Conservation (phyloP, 2,329 filamentous ascomycete genomes). For the Aureobasidium musti region DNA sequence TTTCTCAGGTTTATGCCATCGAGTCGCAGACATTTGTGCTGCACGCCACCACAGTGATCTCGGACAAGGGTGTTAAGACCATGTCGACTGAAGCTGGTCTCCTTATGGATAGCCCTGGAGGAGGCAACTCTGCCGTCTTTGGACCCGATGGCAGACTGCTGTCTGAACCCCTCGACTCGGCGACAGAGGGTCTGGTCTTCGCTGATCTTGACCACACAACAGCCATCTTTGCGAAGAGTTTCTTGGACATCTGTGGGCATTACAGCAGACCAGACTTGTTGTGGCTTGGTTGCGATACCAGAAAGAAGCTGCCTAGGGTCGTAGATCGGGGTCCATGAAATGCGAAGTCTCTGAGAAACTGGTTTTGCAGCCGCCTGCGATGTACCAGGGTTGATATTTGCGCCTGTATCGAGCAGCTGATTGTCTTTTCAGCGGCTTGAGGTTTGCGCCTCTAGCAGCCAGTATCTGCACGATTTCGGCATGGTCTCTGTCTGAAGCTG, state of each 20-base stretch:
- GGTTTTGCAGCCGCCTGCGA: too few species aligned
- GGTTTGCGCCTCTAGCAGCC: too few species aligned
- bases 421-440: too few species aligned
- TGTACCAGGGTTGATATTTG: too few species aligned
- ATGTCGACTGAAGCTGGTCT: slow-evolving; percentile 49
- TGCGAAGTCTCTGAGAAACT: too few species aligned
- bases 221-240: slow-evolving; percentile 47
- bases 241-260: slow-evolving; percentile 53
- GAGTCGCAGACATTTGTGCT: slow-evolving; percentile 60
- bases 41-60: slow-evolving; percentile 54
- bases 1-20: slow-evolving; percentile 59
- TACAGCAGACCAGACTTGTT: slow-evolving; percentile 56
- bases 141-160: slow-evolving; percentile 56
- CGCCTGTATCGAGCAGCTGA: too few species aligned
- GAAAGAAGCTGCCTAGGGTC: slow-evolving; percentile 35
- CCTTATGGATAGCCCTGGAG: slow-evolving; percentile 46
- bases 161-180: slow-evolving; percentile 44
- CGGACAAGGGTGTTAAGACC: slow-evolving; percentile 47
- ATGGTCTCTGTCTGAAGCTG: too few species aligned
- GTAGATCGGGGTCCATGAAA: neutral
- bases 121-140: slow-evolving; percentile 55
- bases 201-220: slow-evolving; percentile 55
- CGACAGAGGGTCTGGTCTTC: slow-evolving; percentile 53
- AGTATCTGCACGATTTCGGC: too few species aligned
- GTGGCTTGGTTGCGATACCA: slow-evolving; percentile 51